A percentile compares a stretch with the other conserved stretches of the same genome.
Evolutionary conservation across 108 stramenopile genomes (phyloP).

Genomic region (Poteriospumella lacustris): DNA sequence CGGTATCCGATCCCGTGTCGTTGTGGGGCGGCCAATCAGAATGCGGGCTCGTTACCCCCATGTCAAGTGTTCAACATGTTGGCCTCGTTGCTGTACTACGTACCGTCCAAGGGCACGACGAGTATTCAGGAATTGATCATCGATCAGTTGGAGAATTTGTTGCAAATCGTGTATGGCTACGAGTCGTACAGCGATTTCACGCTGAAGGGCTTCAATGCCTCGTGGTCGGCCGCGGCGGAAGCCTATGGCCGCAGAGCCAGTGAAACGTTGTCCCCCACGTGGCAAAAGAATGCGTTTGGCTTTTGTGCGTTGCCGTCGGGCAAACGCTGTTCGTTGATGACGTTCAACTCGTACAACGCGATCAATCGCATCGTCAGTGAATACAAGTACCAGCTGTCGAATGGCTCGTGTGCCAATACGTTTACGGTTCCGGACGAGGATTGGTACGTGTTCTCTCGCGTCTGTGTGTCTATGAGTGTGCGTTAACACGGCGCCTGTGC

Average conservation of each 20-base stretch:
- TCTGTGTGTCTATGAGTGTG: background rate
- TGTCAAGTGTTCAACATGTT: slow-evolving; percentile 15
- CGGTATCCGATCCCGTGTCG: background rate
- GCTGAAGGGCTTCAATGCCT: background rate
- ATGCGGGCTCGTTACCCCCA: background rate
- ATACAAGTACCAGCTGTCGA: background rate
- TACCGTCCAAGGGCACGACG: background rate
- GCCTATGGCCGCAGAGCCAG: background rate
- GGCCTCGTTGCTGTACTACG: background rate
- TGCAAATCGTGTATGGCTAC: background rate
- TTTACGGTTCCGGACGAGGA: background rate
- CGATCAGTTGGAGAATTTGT: background rate
- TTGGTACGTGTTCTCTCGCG: background rate
- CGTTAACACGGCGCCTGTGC: background rate
- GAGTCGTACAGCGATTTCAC: background rate
- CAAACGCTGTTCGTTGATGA: background rate
- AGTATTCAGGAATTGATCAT: background rate
- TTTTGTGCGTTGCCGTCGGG: background rate
- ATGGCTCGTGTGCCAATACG: slow-evolving; percentile 17
- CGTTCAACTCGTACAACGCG: background rate
- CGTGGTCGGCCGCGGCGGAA: background rate
- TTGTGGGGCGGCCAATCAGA: background rate
- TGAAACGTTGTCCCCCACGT: background rate
- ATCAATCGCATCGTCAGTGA: background rate
- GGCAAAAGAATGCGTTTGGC: background rate